Evolutionary conservation across 1,139 yeast species (phyloP), one percentile per base, ranked within the genome.

Genomic region (Pneumocystis canis): DNA sequence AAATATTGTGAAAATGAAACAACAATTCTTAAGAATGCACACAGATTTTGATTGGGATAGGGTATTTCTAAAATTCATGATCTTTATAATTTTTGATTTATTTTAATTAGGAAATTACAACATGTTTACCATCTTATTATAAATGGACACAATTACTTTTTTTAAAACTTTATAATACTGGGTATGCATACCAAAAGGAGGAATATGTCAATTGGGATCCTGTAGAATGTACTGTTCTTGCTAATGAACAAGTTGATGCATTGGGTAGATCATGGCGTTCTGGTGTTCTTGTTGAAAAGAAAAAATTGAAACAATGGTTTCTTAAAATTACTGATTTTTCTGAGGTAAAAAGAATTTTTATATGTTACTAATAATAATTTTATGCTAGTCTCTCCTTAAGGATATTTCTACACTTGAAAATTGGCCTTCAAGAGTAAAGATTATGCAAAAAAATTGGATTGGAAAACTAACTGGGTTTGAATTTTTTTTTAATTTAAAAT

Each of bases 201-300:
- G 95, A 97, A 0, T 88, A 85, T 69, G 94, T 92, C 63, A 92
- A 92, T 71, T 92, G 98, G 98, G 98, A 92, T 73, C 98, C 98
- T 0, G 82, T 92, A 0, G 98, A 92, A 69, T 80, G 84, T 69
- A 92, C 98, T 0, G 98, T 92, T 0, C 76, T 92, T 66, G 98
- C 98, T 0, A 92, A 92, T 72, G 98, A 92, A 73, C 98, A 92
- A 72, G 97, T 92, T 2, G 98, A 92, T 72, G 74, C 85, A 1
- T 81, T 87, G 58, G 98, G 98, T 0, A 78, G 83, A 63, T 89
- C 97, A 0, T 92, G 98, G 98, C 80, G 98, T 73, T 89, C 97
- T 2, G 98, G 98, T 1, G 98, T 97, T 0, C 64, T 84, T 20
- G 98, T 90, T 0, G 97, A 92, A 72, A 89, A 88, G 73, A 80